Evolutionary conservation across 768 basidiomycete species (phyloP).

Genomic region (Lactifluus subvellereus): DNA sequence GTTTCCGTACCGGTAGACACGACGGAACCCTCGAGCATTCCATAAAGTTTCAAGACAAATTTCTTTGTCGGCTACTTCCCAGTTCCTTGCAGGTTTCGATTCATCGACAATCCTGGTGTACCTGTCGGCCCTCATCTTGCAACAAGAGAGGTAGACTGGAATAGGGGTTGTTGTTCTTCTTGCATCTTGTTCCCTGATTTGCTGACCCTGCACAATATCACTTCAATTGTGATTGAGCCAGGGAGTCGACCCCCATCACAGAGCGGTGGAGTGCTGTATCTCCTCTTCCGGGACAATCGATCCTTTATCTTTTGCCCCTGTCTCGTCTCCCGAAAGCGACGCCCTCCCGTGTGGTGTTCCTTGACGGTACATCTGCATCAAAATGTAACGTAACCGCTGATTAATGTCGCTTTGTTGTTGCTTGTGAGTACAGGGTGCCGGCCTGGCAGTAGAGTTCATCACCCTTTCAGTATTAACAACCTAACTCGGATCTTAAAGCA

Average conservation of each 20-base stretch:
- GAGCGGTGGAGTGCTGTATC: background rate
- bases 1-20: background rate
- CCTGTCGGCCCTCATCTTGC: background rate
- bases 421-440: conserved; percentile 4
- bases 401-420: conserved; percentile 4
- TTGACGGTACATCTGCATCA: background rate
- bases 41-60: background rate
- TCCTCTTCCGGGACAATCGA: background rate
- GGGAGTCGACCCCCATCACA: background rate
- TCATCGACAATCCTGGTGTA: background rate
- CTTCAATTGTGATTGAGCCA: background rate
- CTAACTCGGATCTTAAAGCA: conserved; percentile 16
- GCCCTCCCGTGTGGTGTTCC: background rate
- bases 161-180: background rate
- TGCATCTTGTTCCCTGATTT: background rate
- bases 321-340: background rate
- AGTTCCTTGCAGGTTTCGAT: background rate
- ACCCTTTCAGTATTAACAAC: background rate
- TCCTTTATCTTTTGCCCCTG: conserved; percentile 9
- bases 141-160: background rate
- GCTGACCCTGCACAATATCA: conserved; percentile 3
- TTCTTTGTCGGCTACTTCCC: background rate
- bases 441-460: conserved; percentile 7
- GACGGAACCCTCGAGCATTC: background rate
- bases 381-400: conserved; percentile 11